phyloP scores from a whole-genome alignment of 176 grass and related monocot species.

The Phoenix roebelenii region DNA sequence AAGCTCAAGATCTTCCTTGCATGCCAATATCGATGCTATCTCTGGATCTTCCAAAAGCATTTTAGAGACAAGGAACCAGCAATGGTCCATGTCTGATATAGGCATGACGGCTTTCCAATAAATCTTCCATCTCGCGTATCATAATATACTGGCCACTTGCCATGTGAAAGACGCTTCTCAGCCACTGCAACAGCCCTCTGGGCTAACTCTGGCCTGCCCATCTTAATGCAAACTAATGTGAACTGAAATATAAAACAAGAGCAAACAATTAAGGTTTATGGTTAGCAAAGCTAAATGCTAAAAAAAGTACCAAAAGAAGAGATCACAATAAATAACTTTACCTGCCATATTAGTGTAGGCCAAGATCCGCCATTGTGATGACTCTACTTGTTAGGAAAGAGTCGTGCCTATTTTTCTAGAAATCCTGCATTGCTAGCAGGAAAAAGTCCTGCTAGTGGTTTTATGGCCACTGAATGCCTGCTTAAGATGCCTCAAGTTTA shows the following conservation, averaged over 20 bases:
- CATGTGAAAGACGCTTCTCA: constrained; percentile 72
- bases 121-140: constrained; percentile 82
- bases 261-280: neutral
- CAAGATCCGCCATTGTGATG: constrained; percentile 90
- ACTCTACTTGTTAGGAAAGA: too few relatives aligned
- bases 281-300: neutral
- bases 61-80: constrained; percentile 83
- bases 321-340: constrained; percentile 22
- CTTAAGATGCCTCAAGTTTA: too few relatives aligned
- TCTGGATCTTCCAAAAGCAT: constrained; percentile 73
- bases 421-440: too few relatives aligned
- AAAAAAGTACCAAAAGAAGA: neutral
- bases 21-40: constrained; percentile 59
- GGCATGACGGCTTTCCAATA: constrained; percentile 76
- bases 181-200: constrained; percentile 63
- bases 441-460: too few relatives aligned
- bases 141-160: constrained; percentile 93
- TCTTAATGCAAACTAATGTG: constrained; percentile 93
- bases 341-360: constrained; percentile 95
- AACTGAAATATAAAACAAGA: constrained; percentile 45
- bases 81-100: constrained; percentile 92
- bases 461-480: too few relatives aligned
- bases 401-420: too few relatives aligned
- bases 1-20: constrained; percentile 91
- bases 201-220: constrained; percentile 79